Base-by-base conservation (phyloP, 2,329 filamentous ascomycete genomes). In the Colletotrichum cuscutae region DNA sequence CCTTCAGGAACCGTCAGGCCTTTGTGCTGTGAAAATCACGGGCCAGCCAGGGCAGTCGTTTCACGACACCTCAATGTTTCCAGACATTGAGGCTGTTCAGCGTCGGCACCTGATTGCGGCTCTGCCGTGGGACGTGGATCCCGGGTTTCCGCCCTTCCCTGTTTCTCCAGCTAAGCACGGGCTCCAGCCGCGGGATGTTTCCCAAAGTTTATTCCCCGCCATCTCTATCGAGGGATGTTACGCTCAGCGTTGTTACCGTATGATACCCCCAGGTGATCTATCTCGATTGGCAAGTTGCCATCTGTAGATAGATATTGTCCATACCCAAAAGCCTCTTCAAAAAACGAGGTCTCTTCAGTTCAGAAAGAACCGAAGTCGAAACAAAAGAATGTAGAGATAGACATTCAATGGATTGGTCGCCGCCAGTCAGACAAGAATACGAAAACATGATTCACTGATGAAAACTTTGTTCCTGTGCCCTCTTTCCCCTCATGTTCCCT, bases 211-310 rank as follows among this genome's bases (percentile, higher is more conserved):
- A 22, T 5, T 49, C 62, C 46, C 54, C 60, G 60, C 37, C 49
- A 49, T 46, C n/a, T 19, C 35, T 35, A 35, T n/a, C 26, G n/a
- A 12, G 46, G 26, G 30, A 65, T 56, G 22, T n/a, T n/a, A 60
- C 37, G 46, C 60, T 54, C 57, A 30, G 53, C 59, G 54, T 65
- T 49, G 28, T 57, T 53, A 73, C 61, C 60, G 56, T 70, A 61
- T 73, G 71, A 73, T 73, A 73, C 71, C 71, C 70, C 60, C 59
- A 35, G 15, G 32, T 70, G 24, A 35, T 22, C 56, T 37, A 46
- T 70, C 58, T 54, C 32, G 26, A 69, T 42, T 24, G 49, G 22
- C 69, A 69, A 64, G 35, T 32, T 59, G 30, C 46, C 56, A 54
- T 49, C 42, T 15, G 32, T 64, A 30, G 65, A 64, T 37, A 57